phyloP scores from a whole-genome alignment of 208 protist species.

The Crithidia brevicula region DNA sequence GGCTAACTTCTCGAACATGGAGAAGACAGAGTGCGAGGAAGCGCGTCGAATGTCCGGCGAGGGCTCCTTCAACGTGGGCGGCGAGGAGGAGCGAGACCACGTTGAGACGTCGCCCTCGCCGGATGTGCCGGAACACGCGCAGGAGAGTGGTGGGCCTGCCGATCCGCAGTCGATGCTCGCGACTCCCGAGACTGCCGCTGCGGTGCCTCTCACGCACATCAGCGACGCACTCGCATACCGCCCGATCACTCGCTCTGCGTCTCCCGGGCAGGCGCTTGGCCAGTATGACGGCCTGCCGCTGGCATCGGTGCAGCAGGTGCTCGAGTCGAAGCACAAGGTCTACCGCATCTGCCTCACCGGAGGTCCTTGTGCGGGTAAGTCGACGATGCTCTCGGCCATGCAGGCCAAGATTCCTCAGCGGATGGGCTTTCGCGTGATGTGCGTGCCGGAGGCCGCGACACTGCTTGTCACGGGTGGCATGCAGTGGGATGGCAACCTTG shows the following conservation, averaged over 20 bases:
- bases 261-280: conserved; percentile 48
- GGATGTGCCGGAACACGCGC: neutral
- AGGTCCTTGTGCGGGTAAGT: conserved; percentile 86
- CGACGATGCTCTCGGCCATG: conserved; percentile 68
- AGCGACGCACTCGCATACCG: conserved; percentile 23
- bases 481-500: conserved; percentile 51
- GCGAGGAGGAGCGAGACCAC: neutral
- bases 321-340: conserved; percentile 56
- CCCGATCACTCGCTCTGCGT: conserved; percentile 53
- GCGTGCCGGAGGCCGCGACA: conserved; percentile 84
- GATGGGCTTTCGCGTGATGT: conserved; percentile 75
- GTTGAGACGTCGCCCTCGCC: conserved; percentile 26
- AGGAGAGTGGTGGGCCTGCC: neutral
- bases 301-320: conserved; percentile 43
- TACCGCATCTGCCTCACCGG: conserved; percentile 81
- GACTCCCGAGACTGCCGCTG: too few relatives aligned
- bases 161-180: too few relatives aligned
- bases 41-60: neutral
- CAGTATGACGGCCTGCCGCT: conserved; percentile 57
- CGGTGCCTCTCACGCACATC: too few relatives aligned
- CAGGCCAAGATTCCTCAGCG: conserved; percentile 65
- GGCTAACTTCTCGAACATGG: neutral
- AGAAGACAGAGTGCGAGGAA: neutral
- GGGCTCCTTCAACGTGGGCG: neutral
- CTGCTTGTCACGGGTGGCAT: conserved; percentile 76